Evolutionary conservation across 768 basidiomycete species (phyloP).

Genomic region (Russula sp.): DNA sequence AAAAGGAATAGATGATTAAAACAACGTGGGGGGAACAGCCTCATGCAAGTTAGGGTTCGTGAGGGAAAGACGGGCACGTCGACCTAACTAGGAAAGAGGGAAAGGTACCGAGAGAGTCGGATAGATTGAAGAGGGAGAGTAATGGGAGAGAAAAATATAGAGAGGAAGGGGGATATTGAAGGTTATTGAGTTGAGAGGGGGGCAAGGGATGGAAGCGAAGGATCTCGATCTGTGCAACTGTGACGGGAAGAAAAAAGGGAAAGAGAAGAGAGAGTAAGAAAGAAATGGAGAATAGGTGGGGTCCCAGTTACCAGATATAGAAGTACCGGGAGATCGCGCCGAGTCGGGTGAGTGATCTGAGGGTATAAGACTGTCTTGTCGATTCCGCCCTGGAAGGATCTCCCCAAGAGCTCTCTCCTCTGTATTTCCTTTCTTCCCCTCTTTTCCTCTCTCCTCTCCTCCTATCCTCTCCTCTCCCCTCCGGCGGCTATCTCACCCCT

Average conservation of each 20-base stretch:
- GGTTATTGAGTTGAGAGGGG: not conserved
- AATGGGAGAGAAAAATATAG: not conserved
- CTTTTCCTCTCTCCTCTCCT: conserved; percentile 19
- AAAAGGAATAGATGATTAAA: conserved; percentile 26
- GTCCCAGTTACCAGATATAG: conserved; percentile 21
- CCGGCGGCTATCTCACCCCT: conserved; percentile 24
- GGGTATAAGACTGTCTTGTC: conserved; percentile 8
- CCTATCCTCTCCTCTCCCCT: conserved; percentile 12
- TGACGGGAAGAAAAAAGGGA: not conserved
- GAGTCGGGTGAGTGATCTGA: not conserved
- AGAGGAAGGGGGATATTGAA: not conserved
- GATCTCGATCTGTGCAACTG: conserved; percentile 17
- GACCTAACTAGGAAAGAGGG: not conserved
- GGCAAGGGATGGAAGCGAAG: not conserved
- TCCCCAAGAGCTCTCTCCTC: conserved; percentile 13
- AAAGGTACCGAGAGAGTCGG: no score
- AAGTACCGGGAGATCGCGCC: conserved; percentile 15
- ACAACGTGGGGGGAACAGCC: conserved; percentile 24
- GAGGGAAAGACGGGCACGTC: not conserved
- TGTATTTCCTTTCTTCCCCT: conserved; percentile 20
- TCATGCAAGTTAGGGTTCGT: conserved; percentile 16
- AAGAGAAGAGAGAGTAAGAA: not conserved
- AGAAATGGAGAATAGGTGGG: conserved; percentile 21
- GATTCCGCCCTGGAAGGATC: conserved; percentile 10
- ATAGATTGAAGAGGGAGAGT: not conserved